Percentiles rank a stretch among this genome's conserved stretches.
Evolutionary conservation across 352 stramenopile species (phyloP).

Genomic region (Globisporangium okanoganense): DNA sequence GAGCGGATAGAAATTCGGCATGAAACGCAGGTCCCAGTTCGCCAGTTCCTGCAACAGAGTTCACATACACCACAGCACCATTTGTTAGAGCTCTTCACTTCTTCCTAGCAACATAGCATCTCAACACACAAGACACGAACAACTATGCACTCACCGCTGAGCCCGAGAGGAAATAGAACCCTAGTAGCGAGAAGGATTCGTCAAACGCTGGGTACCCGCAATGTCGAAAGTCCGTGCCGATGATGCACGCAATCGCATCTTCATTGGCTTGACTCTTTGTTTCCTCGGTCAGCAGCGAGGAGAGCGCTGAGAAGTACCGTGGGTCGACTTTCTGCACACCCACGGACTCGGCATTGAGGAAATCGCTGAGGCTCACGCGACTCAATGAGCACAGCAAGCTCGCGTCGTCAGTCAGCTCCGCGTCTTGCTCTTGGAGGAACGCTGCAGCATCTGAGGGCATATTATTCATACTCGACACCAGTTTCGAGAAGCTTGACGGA

Average conservation of each 20-base stretch:
- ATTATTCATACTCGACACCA: slow-evolving; percentile 47
- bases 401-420: slow-evolving; percentile 45
- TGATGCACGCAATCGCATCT: slow-evolving; percentile 29
- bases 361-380: slow-evolving; percentile 52
- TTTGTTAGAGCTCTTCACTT: neutral
- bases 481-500: slow-evolving; percentile 46
- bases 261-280: slow-evolving; percentile 24
- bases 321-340: slow-evolving; percentile 5
- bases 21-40: slow-evolving; percentile 40
- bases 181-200: slow-evolving; percentile 31
- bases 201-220: slow-evolving; percentile 67
- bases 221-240: slow-evolving; percentile 48
- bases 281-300: slow-evolving; percentile 32
- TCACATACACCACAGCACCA: slow-evolving; percentile 1
- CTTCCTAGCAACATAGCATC: neutral
- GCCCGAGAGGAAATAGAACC: slow-evolving; percentile 56
- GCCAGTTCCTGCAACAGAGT: slow-evolving; percentile 14
- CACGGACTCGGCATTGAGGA: slow-evolving; percentile 17
- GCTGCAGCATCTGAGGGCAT: slow-evolving; percentile 40
- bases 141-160: slow-evolving; percentile 19
- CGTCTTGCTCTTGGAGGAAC: slow-evolving; percentile 61
- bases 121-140: neutral
- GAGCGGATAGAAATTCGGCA: slow-evolving; percentile 56
- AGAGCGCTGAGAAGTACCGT: slow-evolving; percentile 16
- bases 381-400: slow-evolving; percentile 53